Base-by-base conservation (phyloP, 1,139 yeast species). In the Tardiomyces blankii region DNA sequence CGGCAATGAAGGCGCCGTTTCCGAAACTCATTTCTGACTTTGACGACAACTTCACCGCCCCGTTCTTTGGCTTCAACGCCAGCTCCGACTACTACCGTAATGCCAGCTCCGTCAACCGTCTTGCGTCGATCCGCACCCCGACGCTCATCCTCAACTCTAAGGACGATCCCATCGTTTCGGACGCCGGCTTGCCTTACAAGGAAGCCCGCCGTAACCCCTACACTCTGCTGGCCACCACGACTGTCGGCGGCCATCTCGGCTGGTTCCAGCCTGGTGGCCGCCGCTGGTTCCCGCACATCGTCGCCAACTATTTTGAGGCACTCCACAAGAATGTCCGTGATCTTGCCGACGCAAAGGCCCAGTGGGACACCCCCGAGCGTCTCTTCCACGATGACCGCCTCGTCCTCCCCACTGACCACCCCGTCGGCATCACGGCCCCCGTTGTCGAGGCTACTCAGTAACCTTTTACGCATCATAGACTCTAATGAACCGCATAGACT, bases 201-300 rank as follows among this genome's bases (percentile, higher is more conserved):
- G 91, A 84, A 54, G 76, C 79, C 6, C 59, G 59, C 41, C 64
- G 70, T 41, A 89, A 88, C 57, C 95, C 96, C 9, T 83, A 77
- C 60, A 66, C 82, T 28, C 66, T 78, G 32, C 62, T 85, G 55
- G 68, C 82, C 16, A 75, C 80, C 44, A 85, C 96, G 0, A 74
- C 80, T 32, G 65, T 79, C 28, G 98, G 98, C 47, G 98, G 97
- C 9, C 98, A 91, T 65, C 65, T 93, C 40, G 88, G 87, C 8
- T 74, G 76, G 75, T 74, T 70, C 57, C 77, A 73, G 56, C 82
- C 84, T 0, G 80, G 83, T 23, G 65, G 65, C 33, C 73, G 77
- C 47, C 78, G 87, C 53, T 88, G 96, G 96, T 78, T 80, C 56
- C 75, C 81, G 7, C 69, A 72, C 44, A 80, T 80, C 38, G 74